Base-by-base conservation (phyloP, 257 asterid species). In the Gentiana macrophylla region DNA sequence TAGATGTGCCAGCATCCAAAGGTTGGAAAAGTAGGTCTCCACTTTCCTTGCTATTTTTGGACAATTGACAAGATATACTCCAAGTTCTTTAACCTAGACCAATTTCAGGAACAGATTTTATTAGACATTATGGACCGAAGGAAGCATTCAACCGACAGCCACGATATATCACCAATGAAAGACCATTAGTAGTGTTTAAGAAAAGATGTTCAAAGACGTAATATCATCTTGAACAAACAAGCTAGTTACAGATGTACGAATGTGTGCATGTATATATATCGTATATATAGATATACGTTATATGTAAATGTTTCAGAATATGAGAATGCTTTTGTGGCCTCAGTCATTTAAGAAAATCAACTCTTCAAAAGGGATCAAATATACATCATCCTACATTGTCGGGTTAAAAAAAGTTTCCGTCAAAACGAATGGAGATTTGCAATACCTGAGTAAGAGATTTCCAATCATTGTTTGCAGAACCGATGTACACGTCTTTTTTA, bases 391-490 rank as follows among this genome's bases (percentile, higher is more conserved):
- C 46, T 41, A 10, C 5, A 5, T 10, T 2, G 46, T 41, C 24
- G 24, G 46, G 46, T 41, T 4, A 41, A 41, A 41, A 15, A 41
- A 10, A 10, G 6, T 41, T 41, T 41, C 9, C 9, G 46, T 5
- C 46, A 7, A 41, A 1, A 5, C 9, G 6, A 5, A 4, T 41
- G 8, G 51, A 15, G 41, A 8, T 35, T 12, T 35, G 5, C 12
- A 57, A 32, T 71, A 84, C 96, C 96, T 84, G 94, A 72, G 88
- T 82, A 34, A 84, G 81, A 62, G 96, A 84, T 84, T 82, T 87
- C 96, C 96, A 87, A 73, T 87, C 94, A 77, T 82, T 87, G 77
- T 87, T 87, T 59, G 96, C 93, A 1, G 94, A 87, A 46, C 94
- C 96, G 67, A 87, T 80, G 67, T 87, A 88, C 53, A 84, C 77